Conservation (phyloP, 257 asterid genomes). For the Solanum virginianum region DNA sequence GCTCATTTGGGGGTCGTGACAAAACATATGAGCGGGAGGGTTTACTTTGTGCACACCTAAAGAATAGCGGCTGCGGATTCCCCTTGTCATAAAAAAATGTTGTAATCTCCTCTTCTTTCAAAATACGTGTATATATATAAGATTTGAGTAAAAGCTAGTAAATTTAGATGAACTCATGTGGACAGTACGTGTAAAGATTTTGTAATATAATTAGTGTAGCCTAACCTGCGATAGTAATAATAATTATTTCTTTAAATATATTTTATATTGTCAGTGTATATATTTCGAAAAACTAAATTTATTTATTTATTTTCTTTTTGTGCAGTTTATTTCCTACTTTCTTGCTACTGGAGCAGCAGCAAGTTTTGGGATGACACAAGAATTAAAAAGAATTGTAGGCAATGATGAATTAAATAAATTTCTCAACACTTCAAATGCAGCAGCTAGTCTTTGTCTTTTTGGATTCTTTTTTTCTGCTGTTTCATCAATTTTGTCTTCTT, state of each 20-base stretch:
- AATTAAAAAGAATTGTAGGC: background rate
- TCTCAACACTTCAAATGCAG: conserved; percentile 19
- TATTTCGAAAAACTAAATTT: background rate
- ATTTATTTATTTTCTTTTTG: background rate
- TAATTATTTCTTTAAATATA: background rate
- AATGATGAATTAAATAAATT: background rate
- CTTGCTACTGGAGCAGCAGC: conserved; percentile 35
- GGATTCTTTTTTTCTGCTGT: conserved; percentile 19
- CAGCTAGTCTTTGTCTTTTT: conserved; percentile 32
- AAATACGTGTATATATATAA: background rate
- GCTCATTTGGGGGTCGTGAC: too few relatives aligned
- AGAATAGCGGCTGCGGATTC: too few relatives aligned
- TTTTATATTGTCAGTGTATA: background rate
- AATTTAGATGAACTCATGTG: too few relatives aligned
- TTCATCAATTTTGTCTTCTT: conserved; percentile 33
- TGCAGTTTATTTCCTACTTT: conserved; percentile 17
- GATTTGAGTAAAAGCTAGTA: background rate
- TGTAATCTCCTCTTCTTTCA: too few relatives aligned
- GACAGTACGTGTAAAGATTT: background rate
- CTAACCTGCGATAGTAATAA: background rate
- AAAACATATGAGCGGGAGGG: too few relatives aligned
- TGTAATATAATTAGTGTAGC: background rate
- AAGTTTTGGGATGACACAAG: conserved; percentile 28
- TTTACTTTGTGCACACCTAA: too few relatives aligned
- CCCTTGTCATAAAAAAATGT: too few relatives aligned